Percentiles rank a stretch among this genome's conserved stretches.
Evolutionary conservation across 345 rosid species (phyloP).

Genomic region (Citrus trifoliata): DNA sequence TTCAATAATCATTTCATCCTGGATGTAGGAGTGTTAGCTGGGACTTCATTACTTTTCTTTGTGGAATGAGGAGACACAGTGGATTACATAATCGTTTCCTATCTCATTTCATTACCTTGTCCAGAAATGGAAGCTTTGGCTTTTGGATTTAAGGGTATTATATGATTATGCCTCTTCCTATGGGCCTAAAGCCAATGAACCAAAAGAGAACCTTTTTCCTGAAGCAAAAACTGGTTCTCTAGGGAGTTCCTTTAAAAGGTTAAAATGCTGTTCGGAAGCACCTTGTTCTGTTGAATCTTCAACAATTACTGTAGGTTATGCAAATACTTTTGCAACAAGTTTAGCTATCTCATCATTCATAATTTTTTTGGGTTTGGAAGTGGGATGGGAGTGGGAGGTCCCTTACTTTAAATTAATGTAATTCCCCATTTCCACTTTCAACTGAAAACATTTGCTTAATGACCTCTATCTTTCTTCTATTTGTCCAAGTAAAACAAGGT

Average conservation of each 20-base stretch:
- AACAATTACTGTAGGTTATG: neutral
- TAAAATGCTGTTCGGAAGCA: neutral
- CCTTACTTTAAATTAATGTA: neutral
- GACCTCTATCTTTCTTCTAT: neutral
- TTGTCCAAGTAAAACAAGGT: neutral
- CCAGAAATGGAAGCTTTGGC: neutral
- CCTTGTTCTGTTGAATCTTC: neutral
- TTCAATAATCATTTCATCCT: no score
- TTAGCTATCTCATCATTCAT: neutral
- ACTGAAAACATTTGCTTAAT: neutral
- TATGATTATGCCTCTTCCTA: neutral
- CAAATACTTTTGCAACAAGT: neutral
- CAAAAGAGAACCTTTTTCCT: no score
- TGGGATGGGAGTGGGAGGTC: neutral
- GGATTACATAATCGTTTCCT: neutral
- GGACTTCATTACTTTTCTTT: neutral
- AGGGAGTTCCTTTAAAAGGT: neutral
- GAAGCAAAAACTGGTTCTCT: neutral
- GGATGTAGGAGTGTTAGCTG: neutral
- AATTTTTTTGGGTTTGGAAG: neutral
- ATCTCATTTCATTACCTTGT: neutral
- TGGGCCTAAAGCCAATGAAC: neutral
- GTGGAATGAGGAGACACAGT: neutral
- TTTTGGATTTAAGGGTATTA: neutral
- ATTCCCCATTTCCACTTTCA: neutral